Conservation (phyloP, 2,329 filamentous ascomycete genomes). For the Epichloe gansuensis region DNA sequence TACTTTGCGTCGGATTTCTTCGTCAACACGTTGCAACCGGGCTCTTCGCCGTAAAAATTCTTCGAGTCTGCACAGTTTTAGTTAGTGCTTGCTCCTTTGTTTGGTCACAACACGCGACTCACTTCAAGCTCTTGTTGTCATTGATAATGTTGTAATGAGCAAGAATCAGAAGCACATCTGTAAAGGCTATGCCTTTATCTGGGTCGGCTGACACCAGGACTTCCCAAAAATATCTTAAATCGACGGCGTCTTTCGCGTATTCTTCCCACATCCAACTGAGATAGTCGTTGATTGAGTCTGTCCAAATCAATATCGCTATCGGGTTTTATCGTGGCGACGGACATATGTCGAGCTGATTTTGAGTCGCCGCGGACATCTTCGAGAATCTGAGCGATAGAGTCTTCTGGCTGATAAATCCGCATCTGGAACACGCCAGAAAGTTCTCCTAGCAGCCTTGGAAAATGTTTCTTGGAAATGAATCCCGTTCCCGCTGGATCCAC, state of each 20-base stretch:
- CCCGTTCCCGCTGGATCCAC: conserved; percentile 86
- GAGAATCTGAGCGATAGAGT: conserved; percentile 76
- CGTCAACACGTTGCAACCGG: conserved; percentile 83
- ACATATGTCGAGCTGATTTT: conserved; percentile 40
- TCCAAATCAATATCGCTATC: conserved; percentile 56
- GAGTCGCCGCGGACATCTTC: conserved; percentile 61
- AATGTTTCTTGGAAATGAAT: conserved; percentile 80
- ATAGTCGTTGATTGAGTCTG: conserved; percentile 61
- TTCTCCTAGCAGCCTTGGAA: conserved; percentile 80
- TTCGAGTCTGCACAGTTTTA: conserved; percentile 50
- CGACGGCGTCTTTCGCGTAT: conserved; percentile 65
- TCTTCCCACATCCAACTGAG: conserved; percentile 58
- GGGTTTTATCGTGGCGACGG: conserved; percentile 39
- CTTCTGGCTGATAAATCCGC: conserved; percentile 87
- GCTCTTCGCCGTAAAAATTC: conserved; percentile 88
- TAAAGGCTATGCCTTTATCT: conserved; percentile 83
- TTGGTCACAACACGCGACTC: conserved; percentile 16
- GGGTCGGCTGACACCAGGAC: conserved; percentile 87
- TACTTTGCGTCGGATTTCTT: conserved; percentile 79
- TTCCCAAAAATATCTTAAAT: conserved; percentile 96
- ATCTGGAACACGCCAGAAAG: conserved; percentile 94
- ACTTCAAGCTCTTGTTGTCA: conserved; percentile 88
- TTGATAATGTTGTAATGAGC: conserved; percentile 98
- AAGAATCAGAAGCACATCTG: conserved; percentile 83
- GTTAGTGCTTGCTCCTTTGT: background rate